phyloP scores from a whole-genome alignment of 2,329 filamentous ascomycete species.

The Trichoderma asperellum region DNA sequence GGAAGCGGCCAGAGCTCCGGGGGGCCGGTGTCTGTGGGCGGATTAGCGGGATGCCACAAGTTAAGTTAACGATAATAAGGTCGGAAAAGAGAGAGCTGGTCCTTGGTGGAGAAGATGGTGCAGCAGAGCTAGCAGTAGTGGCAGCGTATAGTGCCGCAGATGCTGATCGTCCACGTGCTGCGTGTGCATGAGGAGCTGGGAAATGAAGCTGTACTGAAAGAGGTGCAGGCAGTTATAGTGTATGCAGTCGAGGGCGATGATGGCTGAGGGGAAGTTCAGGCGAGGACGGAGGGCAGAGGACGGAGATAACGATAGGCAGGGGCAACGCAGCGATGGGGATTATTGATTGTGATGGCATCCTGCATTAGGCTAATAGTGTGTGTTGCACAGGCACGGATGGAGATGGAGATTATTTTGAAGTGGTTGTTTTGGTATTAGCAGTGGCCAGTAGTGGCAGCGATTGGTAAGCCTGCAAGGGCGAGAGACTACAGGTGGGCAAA shows the following conservation, averaged over 20 bases:
- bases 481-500: not conserved
- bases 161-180: not conserved
- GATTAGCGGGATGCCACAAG: not conserved
- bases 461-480: not conserved
- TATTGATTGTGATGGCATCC: not conserved
- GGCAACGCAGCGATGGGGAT: not conserved
- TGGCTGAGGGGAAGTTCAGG: not conserved
- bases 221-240: too few species aligned
- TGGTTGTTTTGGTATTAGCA: not conserved
- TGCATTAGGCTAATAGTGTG: not conserved
- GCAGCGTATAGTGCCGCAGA: not conserved
- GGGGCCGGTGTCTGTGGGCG: not conserved
- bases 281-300: not conserved
- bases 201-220: not conserved
- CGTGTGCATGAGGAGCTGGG: not conserved
- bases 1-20: constrained; percentile 20
- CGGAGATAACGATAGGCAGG: not conserved
- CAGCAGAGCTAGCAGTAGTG: not conserved
- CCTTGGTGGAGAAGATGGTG: not conserved
- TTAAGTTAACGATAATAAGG: not conserved
- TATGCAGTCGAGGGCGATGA: not conserved
- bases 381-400: not conserved
- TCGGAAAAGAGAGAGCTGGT: not conserved
- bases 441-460: too few species aligned
- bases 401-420: not conserved